These are phyloP conservation scores for Arabidopsis thaliana DNA, from an alignment of 345 rosid species.

Conservation along the genomic window DNA sequence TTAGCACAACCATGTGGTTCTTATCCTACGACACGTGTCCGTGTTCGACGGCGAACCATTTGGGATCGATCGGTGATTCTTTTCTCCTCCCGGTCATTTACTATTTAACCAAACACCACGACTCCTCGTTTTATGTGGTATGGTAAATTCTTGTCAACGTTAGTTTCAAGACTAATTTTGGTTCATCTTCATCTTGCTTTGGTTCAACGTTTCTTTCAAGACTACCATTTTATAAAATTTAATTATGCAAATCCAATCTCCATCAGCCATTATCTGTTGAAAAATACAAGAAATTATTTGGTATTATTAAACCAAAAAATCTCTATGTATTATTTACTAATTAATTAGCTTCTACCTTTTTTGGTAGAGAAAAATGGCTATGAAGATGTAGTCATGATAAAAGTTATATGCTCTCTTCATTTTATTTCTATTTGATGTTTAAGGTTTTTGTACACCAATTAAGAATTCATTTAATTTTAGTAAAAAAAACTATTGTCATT, in stretches of 20 bases:
- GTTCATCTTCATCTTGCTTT: not conserved
- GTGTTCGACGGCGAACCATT: slow-evolving; percentile 30
- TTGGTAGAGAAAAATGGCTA: too few species aligned
- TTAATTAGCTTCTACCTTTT: too few species aligned
- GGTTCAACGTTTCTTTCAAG: not conserved
- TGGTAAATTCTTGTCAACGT: not conserved
- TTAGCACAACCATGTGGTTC: slow-evolving; percentile 25
- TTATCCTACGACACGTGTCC: slow-evolving; percentile 43
- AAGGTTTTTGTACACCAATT: too few species aligned
- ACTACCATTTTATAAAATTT: not conserved
- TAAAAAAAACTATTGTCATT: too few species aligned
- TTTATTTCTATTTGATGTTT: too few species aligned
- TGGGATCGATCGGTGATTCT: not conserved
- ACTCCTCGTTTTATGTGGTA: slow-evolving; percentile 2
- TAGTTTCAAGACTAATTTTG: not conserved
- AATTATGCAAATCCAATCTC: not conserved
- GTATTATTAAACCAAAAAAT: too few species aligned
- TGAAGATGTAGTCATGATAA: too few species aligned
- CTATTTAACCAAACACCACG: not conserved
- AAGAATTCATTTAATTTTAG: too few species aligned
- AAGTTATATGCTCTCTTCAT: too few species aligned
- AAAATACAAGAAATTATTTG: too few species aligned
- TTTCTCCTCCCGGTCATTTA: not conserved
- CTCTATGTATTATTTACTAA: too few species aligned
- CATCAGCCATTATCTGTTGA: too few species aligned